Percentiles rank a stretch among this genome's conserved stretches.
Evolutionary conservation across 2,329 filamentous ascomycete species (phyloP).

Genomic region (Calonectria honghensis): DNA sequence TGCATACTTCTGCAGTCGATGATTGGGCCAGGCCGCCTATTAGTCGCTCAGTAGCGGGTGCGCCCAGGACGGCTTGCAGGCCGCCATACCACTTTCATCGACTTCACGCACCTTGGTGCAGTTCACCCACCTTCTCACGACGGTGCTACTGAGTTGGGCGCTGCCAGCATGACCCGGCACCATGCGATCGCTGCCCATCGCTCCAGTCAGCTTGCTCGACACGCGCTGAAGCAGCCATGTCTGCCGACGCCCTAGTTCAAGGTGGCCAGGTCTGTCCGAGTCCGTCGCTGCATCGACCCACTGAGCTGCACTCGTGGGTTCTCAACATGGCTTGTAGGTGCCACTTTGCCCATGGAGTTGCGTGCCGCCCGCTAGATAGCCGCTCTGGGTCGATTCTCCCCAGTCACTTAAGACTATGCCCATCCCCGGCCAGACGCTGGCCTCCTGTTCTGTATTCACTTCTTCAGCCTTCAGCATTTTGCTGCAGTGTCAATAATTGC

Average conservation of each 20-base stretch:
- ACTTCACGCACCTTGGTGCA: conserved; percentile 32
- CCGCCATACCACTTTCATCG: conserved; percentile 47
- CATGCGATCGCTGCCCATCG: conserved; percentile 44
- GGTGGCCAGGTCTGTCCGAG: conserved; percentile 44
- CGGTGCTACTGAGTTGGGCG: conserved; percentile 46
- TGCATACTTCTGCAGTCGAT: conserved; percentile 40
- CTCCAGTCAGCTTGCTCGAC: conserved; percentile 51
- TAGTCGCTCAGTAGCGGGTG: conserved; percentile 51
- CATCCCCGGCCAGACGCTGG: conserved; percentile 55
- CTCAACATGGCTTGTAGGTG: conserved; percentile 43
- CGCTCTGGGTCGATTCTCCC: conserved; percentile 49
- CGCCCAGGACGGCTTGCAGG: conserved; percentile 47
- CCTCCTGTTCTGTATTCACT: conserved; percentile 59
- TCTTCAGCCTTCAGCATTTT: conserved; percentile 58
- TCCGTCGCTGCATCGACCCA: conserved; percentile 52
- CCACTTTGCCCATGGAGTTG: conserved; percentile 50
- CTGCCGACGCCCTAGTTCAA: conserved; percentile 45
- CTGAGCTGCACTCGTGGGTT: conserved; percentile 37
- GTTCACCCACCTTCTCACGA: conserved; percentile 44
- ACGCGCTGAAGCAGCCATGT: conserved; percentile 46
- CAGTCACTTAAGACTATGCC: conserved; percentile 55
- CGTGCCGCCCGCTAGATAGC: conserved; percentile 54
- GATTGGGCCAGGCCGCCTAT: conserved; percentile 57
- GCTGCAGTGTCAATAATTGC: conserved; percentile 54
- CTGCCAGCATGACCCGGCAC: conserved; percentile 48